Evolutionary conservation across 176 grass and related monocot species (phyloP), one percentile per base, ranked within the genome.

Genomic region (Lolium perenne): DNA sequence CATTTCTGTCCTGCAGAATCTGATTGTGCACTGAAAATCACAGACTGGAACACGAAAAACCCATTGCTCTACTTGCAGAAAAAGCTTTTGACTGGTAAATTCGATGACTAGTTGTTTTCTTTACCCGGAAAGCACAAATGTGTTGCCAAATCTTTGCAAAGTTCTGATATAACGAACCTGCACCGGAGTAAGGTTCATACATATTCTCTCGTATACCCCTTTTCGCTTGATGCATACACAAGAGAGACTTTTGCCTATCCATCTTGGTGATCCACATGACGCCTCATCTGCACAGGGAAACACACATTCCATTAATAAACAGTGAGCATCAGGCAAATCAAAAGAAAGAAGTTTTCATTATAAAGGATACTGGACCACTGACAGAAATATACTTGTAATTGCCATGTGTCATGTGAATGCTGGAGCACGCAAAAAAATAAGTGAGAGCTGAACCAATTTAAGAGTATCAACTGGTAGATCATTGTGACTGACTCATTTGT

Each of bases 151-250:
- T 53, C 26, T 68, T 32, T 75, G 40, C 20, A 55, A 60, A 60
- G 63, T 57, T 76, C 38, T 35, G 5, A 76, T 57, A 47, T 38
- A 80, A 23, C 60, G 13, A n/a, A 92, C 96, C 91, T 98, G 96
- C 46, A 83, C 78, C 17, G 96, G 96, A 73, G 93, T 95, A 65
- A 98, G 89, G 79, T 93, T 98, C 62, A 98, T 65, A 86, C 93
- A 98, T 76, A 98, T 98, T 56, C 93, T 80, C 59, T 94, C 96
- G 58, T 92, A 94, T n/a, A 84, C 71, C 53, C 93, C 96, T 90
- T 94, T 98, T 55, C 90, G 59, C 18, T 95, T 95, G 79, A 98
- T 95, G 84, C 96, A 98, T 50, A 98, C 96, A 81, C 96, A 98
- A 63, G 93, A 95, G 18, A 98, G 71, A 59, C 93, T 71, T 89